Evolutionary conservation across 345 rosid species (phyloP).

Genomic region (Camelina laxa): DNA sequence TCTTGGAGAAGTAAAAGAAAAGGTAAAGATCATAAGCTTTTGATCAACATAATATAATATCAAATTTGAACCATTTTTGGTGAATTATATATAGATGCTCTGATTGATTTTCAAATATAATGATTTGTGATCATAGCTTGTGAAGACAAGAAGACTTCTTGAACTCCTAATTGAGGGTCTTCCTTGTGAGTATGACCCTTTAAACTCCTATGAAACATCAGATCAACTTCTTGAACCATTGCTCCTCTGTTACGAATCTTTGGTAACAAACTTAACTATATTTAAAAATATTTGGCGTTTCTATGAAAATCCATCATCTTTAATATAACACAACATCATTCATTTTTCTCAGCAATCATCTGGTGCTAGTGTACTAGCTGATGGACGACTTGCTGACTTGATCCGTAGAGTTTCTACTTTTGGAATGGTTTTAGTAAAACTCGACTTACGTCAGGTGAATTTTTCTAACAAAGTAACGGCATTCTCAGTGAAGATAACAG

Average conservation of each 20-base stretch:
- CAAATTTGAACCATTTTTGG: background rate
- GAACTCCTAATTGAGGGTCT: conserved; percentile 93
- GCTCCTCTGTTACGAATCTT: conserved; percentile 84
- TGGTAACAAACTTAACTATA: conserved; percentile 52
- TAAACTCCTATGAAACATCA: conserved; percentile 78
- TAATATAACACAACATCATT: background rate
- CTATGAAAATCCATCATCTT: background rate
- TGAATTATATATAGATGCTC: conserved; percentile 1
- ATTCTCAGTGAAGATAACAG: too few species aligned
- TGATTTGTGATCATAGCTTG: conserved; percentile 60
- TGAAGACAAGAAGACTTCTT: conserved; percentile 73
- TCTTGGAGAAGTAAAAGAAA: conserved; percentile 90
- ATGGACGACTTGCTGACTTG: conserved; percentile 90
- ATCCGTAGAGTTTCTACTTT: conserved; percentile 90
- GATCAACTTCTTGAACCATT: conserved; percentile 86
- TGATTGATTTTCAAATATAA: background rate
- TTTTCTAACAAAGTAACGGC: too few species aligned
- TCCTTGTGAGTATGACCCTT: conserved; percentile 83
- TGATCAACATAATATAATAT: background rate
- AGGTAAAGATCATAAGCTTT: conserved; percentile 51
- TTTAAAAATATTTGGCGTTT: background rate
- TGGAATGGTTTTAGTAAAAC: conserved; percentile 93
- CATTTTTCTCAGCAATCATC: conserved; percentile 69
- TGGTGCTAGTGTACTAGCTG: conserved; percentile 88
- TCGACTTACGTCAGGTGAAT: conserved; percentile 93